Evolutionary conservation across 140 eudicot species (phyloP), one percentile per base, ranked within the genome.

Genomic region (Flaveria floridana): DNA sequence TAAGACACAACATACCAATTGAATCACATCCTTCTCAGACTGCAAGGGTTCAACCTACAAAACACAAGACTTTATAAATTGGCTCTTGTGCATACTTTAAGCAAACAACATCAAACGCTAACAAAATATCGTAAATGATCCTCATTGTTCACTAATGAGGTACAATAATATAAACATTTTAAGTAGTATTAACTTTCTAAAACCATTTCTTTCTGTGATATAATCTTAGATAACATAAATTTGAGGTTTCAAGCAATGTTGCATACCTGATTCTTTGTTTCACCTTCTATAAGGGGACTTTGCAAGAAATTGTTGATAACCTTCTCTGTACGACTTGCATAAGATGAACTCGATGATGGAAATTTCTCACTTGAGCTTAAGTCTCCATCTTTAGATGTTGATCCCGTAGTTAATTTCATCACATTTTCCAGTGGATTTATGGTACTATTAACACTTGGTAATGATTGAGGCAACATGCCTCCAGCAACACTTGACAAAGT

Each of bases 21-120:
- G 90, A 65, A 90, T 94, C 74, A 94, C 75, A 30, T 83, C 87
- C 68, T 88, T 90, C 74, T 90, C 95, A 18, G 85, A 81, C 58
- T 74, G 84, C 82, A 84, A 67, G 58, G 42, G 58, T 39, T 79
- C 86, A 75, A 75, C 95, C 99, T 90, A 82, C 74, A 73, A 78
- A 12, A 71, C 42, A 74, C 64, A 79, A 52, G 7, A 74, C 44
- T 56, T 59, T 5, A 20, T 12, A 30, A 30, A 37, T 4, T 55
- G 76, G 58, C 10, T 37, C 41, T 7, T 34, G 20, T 30, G 51
- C 26, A 21, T 55, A 57, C 16, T 39, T 52, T 52, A 26, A 52
- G 64, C 65, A 52, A 26, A 28, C 75, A 51, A 71, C 18, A 11
- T 44, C 50, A 2, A 44, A 44, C 50, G 14, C 11, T 44, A 44